These are phyloP conservation scores for Lepraria neglecta DNA, from an alignment of 495 filamentous ascomycete genomes.

Conservation along the genomic window DNA sequence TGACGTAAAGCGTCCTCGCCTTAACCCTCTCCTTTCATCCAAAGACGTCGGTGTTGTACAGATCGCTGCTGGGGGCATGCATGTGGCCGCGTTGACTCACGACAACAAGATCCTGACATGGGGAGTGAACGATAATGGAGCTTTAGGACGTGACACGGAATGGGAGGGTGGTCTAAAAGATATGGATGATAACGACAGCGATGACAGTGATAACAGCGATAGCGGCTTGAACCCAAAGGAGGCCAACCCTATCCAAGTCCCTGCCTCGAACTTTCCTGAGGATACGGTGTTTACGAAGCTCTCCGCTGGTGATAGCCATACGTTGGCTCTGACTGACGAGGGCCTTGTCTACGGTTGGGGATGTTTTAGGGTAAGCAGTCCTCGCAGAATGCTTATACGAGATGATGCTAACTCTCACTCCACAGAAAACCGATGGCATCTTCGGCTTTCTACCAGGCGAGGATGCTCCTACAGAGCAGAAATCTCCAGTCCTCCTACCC, in stretches of 20 bases:
- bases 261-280: slow-evolving; percentile 45
- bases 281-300: slow-evolving; percentile 54
- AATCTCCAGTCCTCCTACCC: slow-evolving; percentile 42
- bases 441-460: slow-evolving; percentile 46
- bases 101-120: slow-evolving; percentile 59
- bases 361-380: slow-evolving; percentile 54
- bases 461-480: slow-evolving; percentile 37
- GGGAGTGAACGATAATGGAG: slow-evolving; percentile 65
- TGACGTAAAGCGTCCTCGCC: slow-evolving; percentile 62
- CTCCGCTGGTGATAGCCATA: slow-evolving; percentile 57
- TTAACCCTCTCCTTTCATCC: slow-evolving; percentile 52
- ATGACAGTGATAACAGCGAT: slow-evolving; percentile 47
- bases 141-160: slow-evolving; percentile 54
- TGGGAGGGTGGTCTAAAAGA: slow-evolving; percentile 61
- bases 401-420: neutral
- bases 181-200: slow-evolving; percentile 49
- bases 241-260: slow-evolving; percentile 52
- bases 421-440: slow-evolving; percentile 52
- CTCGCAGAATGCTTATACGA: neutral
- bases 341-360: slow-evolving; percentile 66
- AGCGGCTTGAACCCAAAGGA: slow-evolving; percentile 56
- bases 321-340: slow-evolving; percentile 60
- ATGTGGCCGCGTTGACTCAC: slow-evolving; percentile 53
- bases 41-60: slow-evolving; percentile 57
- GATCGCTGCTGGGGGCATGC: slow-evolving; percentile 60